Base-by-base conservation (phyloP, 1,139 yeast genomes). In the Debaryomyces coudertii region DNA sequence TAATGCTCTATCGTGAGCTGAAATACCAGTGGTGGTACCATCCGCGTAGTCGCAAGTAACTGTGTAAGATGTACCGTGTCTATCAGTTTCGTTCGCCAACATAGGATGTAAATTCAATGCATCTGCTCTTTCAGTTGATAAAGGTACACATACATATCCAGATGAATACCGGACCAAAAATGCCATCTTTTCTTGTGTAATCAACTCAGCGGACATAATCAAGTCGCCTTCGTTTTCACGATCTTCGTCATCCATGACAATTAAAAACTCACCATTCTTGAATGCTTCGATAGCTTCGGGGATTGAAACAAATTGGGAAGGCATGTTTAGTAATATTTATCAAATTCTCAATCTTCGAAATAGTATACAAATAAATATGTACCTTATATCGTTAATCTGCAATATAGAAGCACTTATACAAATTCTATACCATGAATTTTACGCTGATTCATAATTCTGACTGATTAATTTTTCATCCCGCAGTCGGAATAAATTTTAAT, bases 141-240 rank as follows among this genome's bases (percentile, higher is more conserved):
- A 69, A 15, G 99, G 99, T 6, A 83, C 95, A 71, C 99, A 95
- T 6, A 95, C 92, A 63, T 87, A 92, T 8, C 99, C 99, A 1
- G 95, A 86, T 4, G 90, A 82, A 54, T 93, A 82, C 55, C 95
- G 84, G 34, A 95, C 96, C 53, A 95, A 73, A 58, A 93, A 95
- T 1, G 99, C 98, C 97, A 95, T 90, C 58, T 90, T 84, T 58
- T 85, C 85, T 44, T 88, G 83, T 35, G 96, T 88, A 55, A 84
- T 76, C 47, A 76, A 75, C 56, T 87, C 85, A 25, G 97, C 99
- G 18, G 99, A 95, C 47, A 89, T 85, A 57, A 95, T 90, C 62
- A 95, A 77, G 65, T 95, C 99, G 42, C 99, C 99, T 73, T 95
- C 99, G 65, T 95, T 95, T 68, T 95, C 99, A 58, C 99, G 85